Base-by-base conservation (phyloP, 345 rosid genomes). In the Carallia pectinifolia region DNA sequence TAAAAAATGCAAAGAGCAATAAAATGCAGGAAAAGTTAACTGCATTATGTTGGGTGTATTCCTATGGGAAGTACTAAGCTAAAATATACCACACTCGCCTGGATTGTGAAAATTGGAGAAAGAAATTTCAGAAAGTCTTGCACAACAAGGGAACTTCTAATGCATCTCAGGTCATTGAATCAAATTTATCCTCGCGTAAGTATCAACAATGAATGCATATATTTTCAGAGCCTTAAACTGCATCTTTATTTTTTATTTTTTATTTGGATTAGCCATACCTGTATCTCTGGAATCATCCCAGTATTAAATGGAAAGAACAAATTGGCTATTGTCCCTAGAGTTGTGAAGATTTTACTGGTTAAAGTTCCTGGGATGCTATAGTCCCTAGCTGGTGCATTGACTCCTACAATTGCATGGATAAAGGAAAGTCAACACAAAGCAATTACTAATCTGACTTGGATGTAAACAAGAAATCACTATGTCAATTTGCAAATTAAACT, bases 201-300 rank as follows among this genome's bases (percentile, higher is more conserved):
- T 4, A 10, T 34, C 54, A 39, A 29, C 30, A 39, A 56, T 27
- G 39, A 55, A 37, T 56, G 71, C 53, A 56, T 33, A 4, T 5
- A 66, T 52, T 27, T 33, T 6, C n/a, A 5, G 47, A 7, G n/a
- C 1, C 0, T 4, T 34, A 34, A 34, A 19, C 17, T 12, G 15
- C 1, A 38, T 23, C 19, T 6, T 18, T 15, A 31, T 53, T 56
- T 38, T 48, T 48, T 50, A 7, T 17, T 18, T 15, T 47, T 53
- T 47, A 53, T 48, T 48, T 50, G 15, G 19, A 48, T 47, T 30
- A 4, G 30, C 15, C 62, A 7, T 75, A 86, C 90, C 85, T 87
- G 90, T 71, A 95, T 92, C 74, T 95, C 99, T 55, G 98, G 99
- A 72, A 92, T 96, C 99, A 95, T 95, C 65, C 99, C 99, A 1